These are phyloP conservation scores for Globisporangium abappressorium DNA, from an alignment of 352 stramenopile genomes.

Conservation along the genomic window DNA sequence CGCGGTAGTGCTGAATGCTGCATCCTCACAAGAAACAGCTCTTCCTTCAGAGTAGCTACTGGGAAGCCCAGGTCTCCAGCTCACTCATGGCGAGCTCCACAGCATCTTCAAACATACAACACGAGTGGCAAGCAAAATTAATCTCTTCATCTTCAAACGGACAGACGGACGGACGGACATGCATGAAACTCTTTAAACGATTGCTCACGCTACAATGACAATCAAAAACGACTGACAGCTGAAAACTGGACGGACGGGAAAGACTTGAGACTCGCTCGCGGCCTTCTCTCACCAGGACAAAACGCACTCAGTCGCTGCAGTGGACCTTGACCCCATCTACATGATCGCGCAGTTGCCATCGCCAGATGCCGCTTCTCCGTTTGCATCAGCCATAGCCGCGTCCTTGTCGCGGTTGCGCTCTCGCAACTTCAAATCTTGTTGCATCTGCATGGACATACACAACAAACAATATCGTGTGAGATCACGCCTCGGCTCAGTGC, in stretches of 20 bases:
- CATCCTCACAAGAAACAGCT: no score
- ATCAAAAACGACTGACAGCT: background rate
- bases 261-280: background rate
- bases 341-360: slow-evolving; percentile 17
- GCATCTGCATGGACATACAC: slow-evolving; percentile 30
- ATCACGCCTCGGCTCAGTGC: background rate
- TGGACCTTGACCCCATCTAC: background rate
- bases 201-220: background rate
- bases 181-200: background rate
- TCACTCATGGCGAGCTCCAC: no score
- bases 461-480: background rate
- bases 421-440: slow-evolving; percentile 24
- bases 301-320: background rate
- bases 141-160: background rate
- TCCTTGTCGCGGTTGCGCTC: slow-evolving; percentile 2
- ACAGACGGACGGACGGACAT: background rate
- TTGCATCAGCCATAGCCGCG: background rate
- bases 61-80: no score
- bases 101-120: no score
- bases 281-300: background rate
- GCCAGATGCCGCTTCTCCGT: background rate
- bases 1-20: no score
- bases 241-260: background rate
- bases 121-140: background rate
- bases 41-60: no score